These are phyloP conservation scores for Blastobotrys malaysiensis DNA, from an alignment of 1,139 yeast genomes.

Conservation along the genomic window DNA sequence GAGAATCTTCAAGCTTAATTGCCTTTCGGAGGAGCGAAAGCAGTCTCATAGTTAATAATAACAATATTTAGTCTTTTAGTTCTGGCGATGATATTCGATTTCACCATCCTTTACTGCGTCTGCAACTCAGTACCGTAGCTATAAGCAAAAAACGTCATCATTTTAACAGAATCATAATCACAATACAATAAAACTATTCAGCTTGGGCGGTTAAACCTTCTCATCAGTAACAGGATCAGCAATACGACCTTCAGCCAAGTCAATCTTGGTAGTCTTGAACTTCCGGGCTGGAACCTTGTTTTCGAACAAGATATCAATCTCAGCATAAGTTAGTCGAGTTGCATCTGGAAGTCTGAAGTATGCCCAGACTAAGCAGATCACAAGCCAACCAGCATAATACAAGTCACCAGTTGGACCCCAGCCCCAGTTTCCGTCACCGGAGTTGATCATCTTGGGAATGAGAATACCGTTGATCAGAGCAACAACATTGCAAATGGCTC, in stretches of 20 bases:
- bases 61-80: no score
- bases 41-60: no score
- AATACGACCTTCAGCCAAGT: background rate
- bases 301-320: constrained; percentile 40
- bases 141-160: no score
- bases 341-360: constrained; percentile 58
- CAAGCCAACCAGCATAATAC: constrained; percentile 47
- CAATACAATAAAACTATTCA: no score
- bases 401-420: constrained; percentile 53
- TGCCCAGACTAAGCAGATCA: constrained; percentile 36
- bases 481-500: constrained; percentile 43
- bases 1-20: constrained; percentile 6
- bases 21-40: constrained; percentile 4
- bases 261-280: constrained; percentile 10
- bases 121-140: no score
- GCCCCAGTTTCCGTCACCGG: constrained; percentile 50
- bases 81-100: constrained; percentile 6
- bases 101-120: no score
- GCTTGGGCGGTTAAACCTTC: background rate
- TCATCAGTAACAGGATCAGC: background rate
- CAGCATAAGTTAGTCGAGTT: constrained; percentile 52
- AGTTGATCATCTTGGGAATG: constrained; percentile 52
- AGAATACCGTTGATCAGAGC: constrained; percentile 41
- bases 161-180: no score
- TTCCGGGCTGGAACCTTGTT: constrained; percentile 15